These are phyloP conservation scores for Mycosarcoma mackinlayi DNA, from an alignment of 1,284 basidiomycete genomes.

Conservation along the genomic window DNA sequence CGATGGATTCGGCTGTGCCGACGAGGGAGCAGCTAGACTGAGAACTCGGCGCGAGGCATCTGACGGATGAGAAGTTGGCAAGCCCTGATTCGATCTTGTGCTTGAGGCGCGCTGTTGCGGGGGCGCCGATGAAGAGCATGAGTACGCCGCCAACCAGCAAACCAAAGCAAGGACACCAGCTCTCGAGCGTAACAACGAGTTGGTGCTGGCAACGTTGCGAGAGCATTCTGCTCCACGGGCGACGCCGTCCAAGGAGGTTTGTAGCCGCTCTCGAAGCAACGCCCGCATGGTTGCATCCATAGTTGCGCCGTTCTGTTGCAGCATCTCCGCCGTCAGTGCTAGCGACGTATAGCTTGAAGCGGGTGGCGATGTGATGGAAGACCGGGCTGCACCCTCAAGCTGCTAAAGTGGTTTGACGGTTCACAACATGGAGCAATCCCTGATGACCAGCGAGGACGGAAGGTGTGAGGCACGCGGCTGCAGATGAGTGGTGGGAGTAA, in stretches of 20 bases:
- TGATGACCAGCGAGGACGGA: too few relatives aligned
- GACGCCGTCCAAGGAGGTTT: constrained; percentile 41
- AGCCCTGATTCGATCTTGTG: background rate
- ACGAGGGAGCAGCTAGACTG: background rate
- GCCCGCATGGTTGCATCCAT: constrained; percentile 38
- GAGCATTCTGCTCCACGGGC: constrained; percentile 29
- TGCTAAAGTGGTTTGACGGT: background rate
- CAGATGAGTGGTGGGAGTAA: background rate
- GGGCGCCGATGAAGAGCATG: constrained; percentile 25
- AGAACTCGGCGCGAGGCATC: constrained; percentile 10
- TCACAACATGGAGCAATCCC: constrained; percentile 5
- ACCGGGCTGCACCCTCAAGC: background rate
- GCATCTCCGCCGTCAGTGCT: constrained; percentile 4
- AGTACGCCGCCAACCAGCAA: constrained; percentile 45
- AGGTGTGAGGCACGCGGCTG: background rate
- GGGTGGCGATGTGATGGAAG: background rate
- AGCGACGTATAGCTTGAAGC: too few relatives aligned
- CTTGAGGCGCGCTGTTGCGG: background rate
- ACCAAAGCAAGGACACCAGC: constrained; percentile 34
- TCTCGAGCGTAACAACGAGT: constrained; percentile 25
- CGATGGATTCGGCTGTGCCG: background rate
- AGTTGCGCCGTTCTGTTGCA: constrained; percentile 9
- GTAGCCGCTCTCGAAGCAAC: constrained; percentile 29
- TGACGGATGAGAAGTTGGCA: background rate
- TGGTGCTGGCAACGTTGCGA: constrained; percentile 19